phyloP scores from a whole-genome alignment of 352 stramenopile species.

The Phytophthora lateralis region DNA sequence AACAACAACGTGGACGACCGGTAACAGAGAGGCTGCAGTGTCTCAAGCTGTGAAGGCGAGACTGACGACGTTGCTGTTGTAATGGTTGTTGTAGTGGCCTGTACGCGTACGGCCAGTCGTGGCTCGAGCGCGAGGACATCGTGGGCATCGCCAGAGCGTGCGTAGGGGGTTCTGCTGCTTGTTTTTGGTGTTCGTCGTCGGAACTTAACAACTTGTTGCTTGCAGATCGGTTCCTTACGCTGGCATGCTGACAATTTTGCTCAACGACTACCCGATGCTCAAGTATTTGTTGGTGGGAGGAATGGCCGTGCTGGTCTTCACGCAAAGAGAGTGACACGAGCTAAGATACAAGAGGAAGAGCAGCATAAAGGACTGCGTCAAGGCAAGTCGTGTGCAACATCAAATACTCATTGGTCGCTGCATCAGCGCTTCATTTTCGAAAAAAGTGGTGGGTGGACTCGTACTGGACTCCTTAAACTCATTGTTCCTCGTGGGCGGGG shows the following conservation, averaged over 20 bases:
- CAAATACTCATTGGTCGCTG: conserved; percentile 39
- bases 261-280: conserved; percentile 99
- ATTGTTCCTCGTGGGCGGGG: conserved; percentile 28
- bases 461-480: conserved; percentile 31
- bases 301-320: conserved; percentile 85
- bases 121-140: conserved; percentile 98
- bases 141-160: conserved; percentile 94
- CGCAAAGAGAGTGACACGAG: conserved; percentile 67
- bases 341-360: conserved; percentile 1
- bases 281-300: conserved; percentile 90
- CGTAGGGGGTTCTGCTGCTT: conserved; percentile 23
- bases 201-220: conserved; percentile 9
- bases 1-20: conserved; percentile 99
- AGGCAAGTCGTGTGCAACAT: conserved; percentile 6
- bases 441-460: conserved; percentile 16
- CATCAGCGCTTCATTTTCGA: conserved; percentile 37
- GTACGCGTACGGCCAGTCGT: conserved; percentile 98
- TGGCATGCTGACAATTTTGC: conserved; percentile 98
- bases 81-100: conserved; percentile 70
- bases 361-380: background rate
- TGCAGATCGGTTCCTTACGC: conserved; percentile 95
- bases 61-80: conserved; percentile 9
- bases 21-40: conserved; percentile 20
- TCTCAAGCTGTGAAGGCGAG: background rate
- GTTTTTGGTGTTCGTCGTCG: conserved; percentile 1